A percentile compares a stretch with the other conserved stretches of the same genome.
Conservation (phyloP, 805 yeast species). For the Saccharomycopsis fibuligera region DNA sequence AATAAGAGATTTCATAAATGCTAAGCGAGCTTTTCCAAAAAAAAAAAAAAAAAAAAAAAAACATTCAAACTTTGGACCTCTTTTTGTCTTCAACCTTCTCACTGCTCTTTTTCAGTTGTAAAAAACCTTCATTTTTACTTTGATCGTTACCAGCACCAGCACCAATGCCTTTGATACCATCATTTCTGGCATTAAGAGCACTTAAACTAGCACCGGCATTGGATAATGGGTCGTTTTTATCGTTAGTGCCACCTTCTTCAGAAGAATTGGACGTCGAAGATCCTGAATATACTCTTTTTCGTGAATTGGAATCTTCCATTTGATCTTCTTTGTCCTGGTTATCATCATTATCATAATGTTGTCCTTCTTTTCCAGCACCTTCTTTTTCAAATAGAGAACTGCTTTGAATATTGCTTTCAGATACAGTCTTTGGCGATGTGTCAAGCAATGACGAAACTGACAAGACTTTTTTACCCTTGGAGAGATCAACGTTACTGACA, state of each 20-base stretch:
- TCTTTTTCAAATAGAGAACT: no score
- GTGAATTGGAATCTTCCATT: background rate
- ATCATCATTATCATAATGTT: no score
- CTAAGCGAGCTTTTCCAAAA: background rate
- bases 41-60: no score
- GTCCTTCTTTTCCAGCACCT: background rate
- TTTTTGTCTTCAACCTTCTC: background rate
- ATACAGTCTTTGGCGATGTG: background rate
- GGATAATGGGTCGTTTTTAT: background rate
- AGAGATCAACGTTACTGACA: background rate
- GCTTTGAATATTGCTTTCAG: background rate
- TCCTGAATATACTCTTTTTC: constrained; percentile 13
- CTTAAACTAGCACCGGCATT: background rate
- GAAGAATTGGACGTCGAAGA: background rate
- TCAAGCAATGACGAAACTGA: constrained; percentile 14
- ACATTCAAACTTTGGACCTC: background rate
- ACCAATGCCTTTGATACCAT: no score
- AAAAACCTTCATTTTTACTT: no score
- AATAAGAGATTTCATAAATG: background rate
- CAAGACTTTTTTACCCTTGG: constrained; percentile 6
- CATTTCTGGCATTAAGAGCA: background rate
- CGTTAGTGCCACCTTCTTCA: background rate
- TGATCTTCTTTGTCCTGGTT: no score
- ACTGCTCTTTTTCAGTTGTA: no score
- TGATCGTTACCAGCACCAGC: background rate